Evolutionary conservation across 202 grass and related monocot genomes (phyloP).

Genomic region (Zoysia matrella): DNA sequence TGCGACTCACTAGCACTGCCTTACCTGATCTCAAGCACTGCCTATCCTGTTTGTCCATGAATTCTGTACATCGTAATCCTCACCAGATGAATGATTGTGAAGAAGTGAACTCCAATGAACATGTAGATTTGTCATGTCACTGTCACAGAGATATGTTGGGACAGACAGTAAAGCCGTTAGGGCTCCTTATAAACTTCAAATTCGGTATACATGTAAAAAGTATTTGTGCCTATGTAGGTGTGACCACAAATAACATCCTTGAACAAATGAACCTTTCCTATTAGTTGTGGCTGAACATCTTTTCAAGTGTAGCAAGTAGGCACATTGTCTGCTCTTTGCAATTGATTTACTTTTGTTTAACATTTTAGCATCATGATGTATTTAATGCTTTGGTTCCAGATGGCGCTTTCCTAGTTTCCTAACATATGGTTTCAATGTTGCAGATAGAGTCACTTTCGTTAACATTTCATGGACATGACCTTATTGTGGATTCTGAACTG

Average conservation of each 20-base stretch:
- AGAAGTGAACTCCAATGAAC: not conserved
- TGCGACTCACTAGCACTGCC: not conserved
- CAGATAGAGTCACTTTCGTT: constrained; percentile 89
- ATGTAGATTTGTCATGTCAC: not conserved
- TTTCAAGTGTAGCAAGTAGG: not conserved
- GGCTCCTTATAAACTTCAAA: not conserved
- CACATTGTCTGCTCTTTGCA: not conserved
- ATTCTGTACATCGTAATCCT: not conserved
- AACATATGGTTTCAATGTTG: constrained; percentile 27
- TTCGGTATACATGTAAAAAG: not conserved
- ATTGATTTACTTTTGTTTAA: not conserved
- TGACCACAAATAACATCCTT: not conserved
- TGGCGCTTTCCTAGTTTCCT: not conserved
- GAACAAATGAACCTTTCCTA: not conserved
- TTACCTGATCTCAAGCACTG: not conserved
- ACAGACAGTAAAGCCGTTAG: not conserved
- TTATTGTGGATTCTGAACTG: constrained; percentile 85
- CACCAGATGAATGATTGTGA: not conserved
- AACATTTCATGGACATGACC: constrained; percentile 36
- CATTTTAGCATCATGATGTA: not conserved
- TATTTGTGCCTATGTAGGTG: too few relatives aligned
- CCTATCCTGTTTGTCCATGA: not conserved
- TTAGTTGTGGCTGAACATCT: not conserved
- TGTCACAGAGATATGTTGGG: not conserved
- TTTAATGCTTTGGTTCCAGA: not conserved